Evolutionary conservation across 73 alveolate species (phyloP), one percentile per base, ranked within the genome.

Genomic region (Paraurostyla sp.): DNA sequence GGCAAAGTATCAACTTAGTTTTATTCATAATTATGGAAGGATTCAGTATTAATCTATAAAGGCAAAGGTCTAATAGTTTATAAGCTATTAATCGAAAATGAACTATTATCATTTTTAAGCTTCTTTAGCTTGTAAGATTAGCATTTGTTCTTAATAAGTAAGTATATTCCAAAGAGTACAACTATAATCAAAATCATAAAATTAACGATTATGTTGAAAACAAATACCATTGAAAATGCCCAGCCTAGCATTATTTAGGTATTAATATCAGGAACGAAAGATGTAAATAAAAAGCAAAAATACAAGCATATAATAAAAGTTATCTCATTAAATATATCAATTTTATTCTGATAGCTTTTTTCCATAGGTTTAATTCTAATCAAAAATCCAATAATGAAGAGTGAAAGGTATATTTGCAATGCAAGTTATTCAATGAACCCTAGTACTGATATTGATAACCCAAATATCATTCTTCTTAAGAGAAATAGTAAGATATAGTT

Each of bases 221-320:
- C 18, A 1, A 73, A 2, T 0, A 73, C 49, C 6, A 73, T 1
- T 7, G 38, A 48, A 45, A 73, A 73, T 4, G 18, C 0, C 71
- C 71, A 48, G 13, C 87, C 87, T 9, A 48, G 25, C 7, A 13
- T 43, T 29, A 15, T 11, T n/a, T 73, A 4, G 4, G 27, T 13
- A 43, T 45, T 29, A 9, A 30, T 43, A 45, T 73, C 87, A 3
- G 22, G n/a, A 22, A 73, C 56, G n/a, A 73, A 23, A 50, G 41
- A 68, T 20, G 87, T 73, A 30, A 73, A 73, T 1, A 73, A 16
- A n/a, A 73, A 45, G 71, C 87, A 73, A 45, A 73, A 11, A 45
- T 73, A 73, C 29, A 50, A 30, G 36, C 87, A 73, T 30, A 45
- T 2, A 13, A 73, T 15, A 50, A 45, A 73, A 15, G 87, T 73